phyloP scores from a whole-genome alignment of 306 rosid species.

The Hippophae tibetana region DNA sequence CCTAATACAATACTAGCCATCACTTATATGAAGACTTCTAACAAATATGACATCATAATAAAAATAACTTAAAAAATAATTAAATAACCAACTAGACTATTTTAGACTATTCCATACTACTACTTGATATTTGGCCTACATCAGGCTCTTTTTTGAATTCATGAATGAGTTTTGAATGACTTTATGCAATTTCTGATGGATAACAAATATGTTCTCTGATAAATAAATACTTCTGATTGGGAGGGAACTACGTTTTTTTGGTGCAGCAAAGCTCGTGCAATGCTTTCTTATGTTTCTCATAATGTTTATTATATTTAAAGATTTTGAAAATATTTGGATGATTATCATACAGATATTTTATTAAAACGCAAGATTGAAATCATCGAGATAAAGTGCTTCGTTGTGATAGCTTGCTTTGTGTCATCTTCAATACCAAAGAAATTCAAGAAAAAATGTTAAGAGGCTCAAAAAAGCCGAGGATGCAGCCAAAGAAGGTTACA shows the following conservation, averaged over 20 bases:
- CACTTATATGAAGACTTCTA: no score
- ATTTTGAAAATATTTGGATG: neutral
- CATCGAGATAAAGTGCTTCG: slow-evolving; percentile 68
- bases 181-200: no score
- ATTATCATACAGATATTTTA: slow-evolving; percentile 44
- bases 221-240: neutral
- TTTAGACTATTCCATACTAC: no score
- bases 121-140: no score
- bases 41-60: no score
- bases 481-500: slow-evolving; percentile 23
- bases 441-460: slow-evolving; percentile 33
- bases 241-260: neutral
- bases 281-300: neutral
- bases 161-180: no score
- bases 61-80: no score
- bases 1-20: no score
- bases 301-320: neutral
- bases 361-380: slow-evolving; percentile 81
- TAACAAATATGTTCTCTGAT: neutral
- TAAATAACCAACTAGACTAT: no score
- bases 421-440: slow-evolving; percentile 67
- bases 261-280: neutral
- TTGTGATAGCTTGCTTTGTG: slow-evolving; percentile 56
- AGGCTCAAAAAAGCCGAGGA: slow-evolving; percentile 16
- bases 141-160: no score